Conservation (phyloP, 768 basidiomycete species). For the Leccinum subgranulosum region DNA sequence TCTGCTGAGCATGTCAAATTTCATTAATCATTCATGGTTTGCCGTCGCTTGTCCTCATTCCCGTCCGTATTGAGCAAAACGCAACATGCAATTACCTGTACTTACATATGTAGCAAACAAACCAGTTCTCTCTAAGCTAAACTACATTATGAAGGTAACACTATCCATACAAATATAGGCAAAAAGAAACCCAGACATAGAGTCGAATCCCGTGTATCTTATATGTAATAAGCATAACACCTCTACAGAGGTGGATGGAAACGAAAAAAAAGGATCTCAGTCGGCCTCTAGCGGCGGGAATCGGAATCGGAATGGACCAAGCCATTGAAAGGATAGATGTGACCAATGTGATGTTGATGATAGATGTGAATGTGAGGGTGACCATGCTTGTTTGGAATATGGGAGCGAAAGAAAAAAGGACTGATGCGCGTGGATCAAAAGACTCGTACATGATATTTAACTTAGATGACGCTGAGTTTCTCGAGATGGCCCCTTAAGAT, state of each 20-base stretch:
- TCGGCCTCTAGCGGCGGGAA: not conserved
- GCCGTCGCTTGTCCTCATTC: not conserved
- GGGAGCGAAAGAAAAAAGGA: not conserved
- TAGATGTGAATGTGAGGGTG: not conserved
- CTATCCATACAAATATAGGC: not conserved
- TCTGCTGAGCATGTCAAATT: too few species aligned
- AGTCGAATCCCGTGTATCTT: not conserved
- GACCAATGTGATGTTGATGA: not conserved
- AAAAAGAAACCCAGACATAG: not conserved
- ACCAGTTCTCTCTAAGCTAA: not conserved
- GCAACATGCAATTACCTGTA: not conserved
- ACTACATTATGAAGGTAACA: not conserved
- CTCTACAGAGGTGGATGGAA: not conserved
- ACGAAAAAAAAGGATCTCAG: not conserved
- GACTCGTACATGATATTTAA: not conserved
- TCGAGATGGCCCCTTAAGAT: constrained; percentile 34
- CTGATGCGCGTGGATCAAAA: not conserved
- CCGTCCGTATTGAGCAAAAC: not conserved
- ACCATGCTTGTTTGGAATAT: not conserved
- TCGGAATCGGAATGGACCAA: not conserved
- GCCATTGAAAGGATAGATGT: not conserved
- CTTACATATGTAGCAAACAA: not conserved
- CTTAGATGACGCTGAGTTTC: constrained; percentile 27
- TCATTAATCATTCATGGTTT: too few species aligned
- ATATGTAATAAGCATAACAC: not conserved